These are phyloP conservation scores for Letharia lupina DNA, from an alignment of 495 filamentous ascomycete species.

Conservation along the genomic window DNA sequence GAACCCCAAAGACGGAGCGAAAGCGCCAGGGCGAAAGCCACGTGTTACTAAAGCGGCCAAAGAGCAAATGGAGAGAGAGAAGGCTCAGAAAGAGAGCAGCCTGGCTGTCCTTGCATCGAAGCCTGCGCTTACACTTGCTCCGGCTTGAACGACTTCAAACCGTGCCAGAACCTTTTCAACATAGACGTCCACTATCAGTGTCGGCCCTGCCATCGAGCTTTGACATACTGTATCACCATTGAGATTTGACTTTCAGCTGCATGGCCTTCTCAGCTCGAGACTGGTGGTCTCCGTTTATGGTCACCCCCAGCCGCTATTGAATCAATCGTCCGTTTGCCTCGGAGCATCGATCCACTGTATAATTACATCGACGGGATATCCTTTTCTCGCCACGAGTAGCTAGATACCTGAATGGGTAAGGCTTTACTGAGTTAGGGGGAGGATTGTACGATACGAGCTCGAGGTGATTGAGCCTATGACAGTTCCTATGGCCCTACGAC, in stretches of 20 bases:
- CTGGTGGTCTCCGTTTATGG: neutral
- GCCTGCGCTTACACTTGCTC: slow-evolving; percentile 20
- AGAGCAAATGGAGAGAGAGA: slow-evolving; percentile 54
- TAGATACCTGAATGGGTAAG: neutral
- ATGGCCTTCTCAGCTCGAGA: neutral
- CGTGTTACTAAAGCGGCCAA: slow-evolving; percentile 64
- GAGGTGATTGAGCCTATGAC: neutral
- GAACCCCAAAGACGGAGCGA: slow-evolving; percentile 26
- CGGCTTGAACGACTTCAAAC: neutral
- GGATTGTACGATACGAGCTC: neutral
- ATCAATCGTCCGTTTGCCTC: neutral
- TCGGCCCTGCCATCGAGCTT: neutral
- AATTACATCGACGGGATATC: neutral
- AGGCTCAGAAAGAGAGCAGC: slow-evolving; percentile 54
- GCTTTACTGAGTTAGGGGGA: neutral
- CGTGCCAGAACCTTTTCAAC: neutral
- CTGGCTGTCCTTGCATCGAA: slow-evolving; percentile 27
- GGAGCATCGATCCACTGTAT: neutral
- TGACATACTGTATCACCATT: neutral
- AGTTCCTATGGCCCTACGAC: neutral
- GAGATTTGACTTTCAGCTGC: neutral
- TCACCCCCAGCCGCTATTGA: neutral
- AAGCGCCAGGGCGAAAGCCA: slow-evolving; percentile 55
- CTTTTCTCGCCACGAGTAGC: neutral
- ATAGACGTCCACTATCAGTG: neutral